phyloP scores from a whole-genome alignment of 768 basidiomycete genomes.

The Amanita brunnescens region DNA sequence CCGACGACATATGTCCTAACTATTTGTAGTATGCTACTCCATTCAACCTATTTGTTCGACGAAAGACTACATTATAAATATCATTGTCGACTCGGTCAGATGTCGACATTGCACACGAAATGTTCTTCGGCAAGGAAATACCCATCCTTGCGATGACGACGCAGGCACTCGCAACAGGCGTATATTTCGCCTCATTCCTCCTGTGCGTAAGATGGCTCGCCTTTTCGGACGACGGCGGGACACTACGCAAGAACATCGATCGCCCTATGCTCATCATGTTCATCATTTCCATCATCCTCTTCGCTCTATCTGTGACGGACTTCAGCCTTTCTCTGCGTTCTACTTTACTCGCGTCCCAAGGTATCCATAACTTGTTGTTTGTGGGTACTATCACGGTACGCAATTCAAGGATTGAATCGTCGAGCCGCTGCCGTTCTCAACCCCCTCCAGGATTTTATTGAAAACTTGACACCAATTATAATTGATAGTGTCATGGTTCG shows the following conservation, averaged over 20 bases:
- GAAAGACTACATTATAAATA: no score
- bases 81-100: no score
- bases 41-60: no score
- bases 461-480: background rate
- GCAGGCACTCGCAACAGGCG: background rate
- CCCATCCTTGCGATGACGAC: background rate
- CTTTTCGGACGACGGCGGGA: background rate
- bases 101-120: no score
- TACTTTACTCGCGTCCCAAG: background rate
- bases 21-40: no score
- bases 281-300: background rate
- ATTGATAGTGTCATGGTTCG: background rate
- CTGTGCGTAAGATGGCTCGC: background rate
- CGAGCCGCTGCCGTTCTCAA: no score
- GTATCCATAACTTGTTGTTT: no score
- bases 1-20: no score
- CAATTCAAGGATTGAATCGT: no score
- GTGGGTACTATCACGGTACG: no score
- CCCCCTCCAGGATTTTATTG: background rate
- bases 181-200: slow-evolving; percentile 1
- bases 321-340: background rate
- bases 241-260: background rate
- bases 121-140: background rate
- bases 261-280: background rate
- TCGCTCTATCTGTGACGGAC: background rate